Base-by-base conservation (phyloP, 768 basidiomycete species). In the Mycena pura region DNA sequence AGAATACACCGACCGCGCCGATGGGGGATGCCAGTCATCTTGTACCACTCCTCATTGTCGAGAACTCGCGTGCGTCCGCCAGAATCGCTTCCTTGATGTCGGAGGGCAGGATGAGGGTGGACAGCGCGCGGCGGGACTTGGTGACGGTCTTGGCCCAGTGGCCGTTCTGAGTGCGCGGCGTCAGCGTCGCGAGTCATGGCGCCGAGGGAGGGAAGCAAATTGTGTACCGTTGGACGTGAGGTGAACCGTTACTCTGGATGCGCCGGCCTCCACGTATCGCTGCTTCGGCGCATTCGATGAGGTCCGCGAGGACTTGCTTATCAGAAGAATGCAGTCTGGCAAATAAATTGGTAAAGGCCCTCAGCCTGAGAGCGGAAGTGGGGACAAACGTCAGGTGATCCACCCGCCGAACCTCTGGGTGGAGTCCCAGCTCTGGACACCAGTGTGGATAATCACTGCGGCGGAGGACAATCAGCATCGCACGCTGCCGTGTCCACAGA, bases 1-100 rank as follows among this genome's bases (percentile, higher is more conserved):
- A 58, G 11, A 45, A 36, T 13, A 45, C 13, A n/a, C 43, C 46
- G 38, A 36, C n/a, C n/a, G n/a, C n/a, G n/a, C n/a, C n/a, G n/a
- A n/a, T n/a, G n/a, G n/a, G n/a, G n/a, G n/a, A n/a, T 36, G 17
- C 34, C 34, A 36, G n/a, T n/a, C n/a, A 36, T 9, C 17, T 36
- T 36, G 9, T 60, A 60, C 63, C 63, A 64, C 32, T 32, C 9
- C 44, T 64, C 59, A 5, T 41, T 55, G 21, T 41, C 43, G 10
- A 63, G 25, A 29, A 63, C 10, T 63, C 57, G 13, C 36, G 25
- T 19, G 51, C 57, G 28, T 63, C 62, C 10, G 28, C n/a, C 27
- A 63, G 50, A 5, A 63, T 24, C 6, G 27, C 51, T 17, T 57
- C 48, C 32, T 58, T 45, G 29, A 59, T 57, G 13, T 41, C 41